phyloP scores from a whole-genome alignment of 2,329 filamentous ascomycete genomes.

The Hymenoscyphus infarciens region DNA sequence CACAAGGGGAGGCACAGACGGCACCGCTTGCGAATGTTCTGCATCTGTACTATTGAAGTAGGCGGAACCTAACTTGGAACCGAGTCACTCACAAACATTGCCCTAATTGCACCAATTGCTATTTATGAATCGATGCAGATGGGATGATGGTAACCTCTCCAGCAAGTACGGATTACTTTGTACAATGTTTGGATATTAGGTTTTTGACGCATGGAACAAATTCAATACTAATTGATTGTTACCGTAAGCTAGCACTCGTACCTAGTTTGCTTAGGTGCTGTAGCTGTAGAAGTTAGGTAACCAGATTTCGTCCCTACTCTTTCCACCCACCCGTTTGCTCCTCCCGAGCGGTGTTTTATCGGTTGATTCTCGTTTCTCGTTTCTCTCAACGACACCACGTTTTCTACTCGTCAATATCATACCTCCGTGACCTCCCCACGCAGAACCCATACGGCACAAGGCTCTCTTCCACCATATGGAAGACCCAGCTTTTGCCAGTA shows the following conservation, averaged over 20 bases:
- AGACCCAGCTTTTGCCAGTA: background rate
- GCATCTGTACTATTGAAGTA: background rate
- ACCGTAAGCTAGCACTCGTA: background rate
- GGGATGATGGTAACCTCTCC: background rate
- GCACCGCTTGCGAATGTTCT: background rate
- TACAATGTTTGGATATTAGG: background rate
- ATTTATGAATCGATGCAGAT: background rate
- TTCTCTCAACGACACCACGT: background rate
- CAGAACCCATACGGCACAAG: background rate
- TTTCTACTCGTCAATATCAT: background rate
- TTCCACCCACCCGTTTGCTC: background rate
- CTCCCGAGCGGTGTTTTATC: background rate
- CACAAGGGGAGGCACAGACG: background rate
- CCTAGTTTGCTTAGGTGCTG: background rate
- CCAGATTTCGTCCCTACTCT: background rate
- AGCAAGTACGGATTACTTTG: background rate
- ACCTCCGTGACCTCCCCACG: background rate
- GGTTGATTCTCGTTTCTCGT: background rate
- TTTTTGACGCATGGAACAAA: background rate
- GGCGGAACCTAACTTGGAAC: background rate
- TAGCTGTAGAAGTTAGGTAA: background rate
- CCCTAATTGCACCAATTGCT: background rate
- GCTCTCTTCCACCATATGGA: background rate
- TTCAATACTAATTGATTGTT: background rate
- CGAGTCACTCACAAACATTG: background rate